phyloP scores from a whole-genome alignment of 2,329 filamentous ascomycete genomes.

The Fusarium odoratissimum region DNA sequence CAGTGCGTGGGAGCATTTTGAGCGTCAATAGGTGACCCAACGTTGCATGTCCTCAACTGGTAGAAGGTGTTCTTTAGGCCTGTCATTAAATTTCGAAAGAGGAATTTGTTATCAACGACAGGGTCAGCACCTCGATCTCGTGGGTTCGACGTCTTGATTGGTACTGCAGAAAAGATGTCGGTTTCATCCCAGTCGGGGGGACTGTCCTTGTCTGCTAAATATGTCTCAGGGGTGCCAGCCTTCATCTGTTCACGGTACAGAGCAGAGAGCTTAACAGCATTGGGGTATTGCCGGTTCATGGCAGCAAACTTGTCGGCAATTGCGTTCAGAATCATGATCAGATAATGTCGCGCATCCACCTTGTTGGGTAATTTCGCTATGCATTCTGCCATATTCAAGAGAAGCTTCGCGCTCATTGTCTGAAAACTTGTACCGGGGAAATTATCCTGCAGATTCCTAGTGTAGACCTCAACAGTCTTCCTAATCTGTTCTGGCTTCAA shows the following conservation, averaged over 20 bases:
- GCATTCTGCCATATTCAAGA: constrained; percentile 98
- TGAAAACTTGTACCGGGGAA: constrained; percentile 99
- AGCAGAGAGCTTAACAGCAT: constrained; percentile 92
- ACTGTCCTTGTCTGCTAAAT: constrained; percentile 82
- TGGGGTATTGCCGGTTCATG: constrained; percentile 96
- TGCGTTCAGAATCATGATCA: constrained; percentile 97
- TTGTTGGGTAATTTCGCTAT: constrained; percentile 96
- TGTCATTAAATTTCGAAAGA: constrained; percentile 96
- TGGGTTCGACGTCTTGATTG: constrained; percentile 94
- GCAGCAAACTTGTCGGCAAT: constrained; percentile 98
- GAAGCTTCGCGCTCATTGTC: constrained; percentile 97
- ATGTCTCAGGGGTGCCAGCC: constrained; percentile 74
- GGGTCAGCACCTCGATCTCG: constrained; percentile 90
- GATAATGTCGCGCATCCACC: constrained; percentile 90
- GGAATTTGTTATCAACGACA: constrained; percentile 95
- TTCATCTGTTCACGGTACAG: constrained; percentile 78
- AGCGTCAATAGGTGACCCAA: constrained; percentile 75
- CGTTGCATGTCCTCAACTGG: constrained; percentile 91
- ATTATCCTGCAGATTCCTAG: constrained; percentile 92
- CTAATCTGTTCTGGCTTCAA: constrained; percentile 91
- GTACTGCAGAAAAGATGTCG: constrained; percentile 95
- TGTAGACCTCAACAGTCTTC: constrained; percentile 96
- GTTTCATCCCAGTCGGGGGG: constrained; percentile 97
- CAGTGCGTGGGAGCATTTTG: constrained; percentile 87
- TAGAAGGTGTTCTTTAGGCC: constrained; percentile 97